Percentiles rank a stretch among this genome's conserved stretches.
Conservation (phyloP, 306 rosid genomes). For the Glycyrrhiza uralensis region DNA sequence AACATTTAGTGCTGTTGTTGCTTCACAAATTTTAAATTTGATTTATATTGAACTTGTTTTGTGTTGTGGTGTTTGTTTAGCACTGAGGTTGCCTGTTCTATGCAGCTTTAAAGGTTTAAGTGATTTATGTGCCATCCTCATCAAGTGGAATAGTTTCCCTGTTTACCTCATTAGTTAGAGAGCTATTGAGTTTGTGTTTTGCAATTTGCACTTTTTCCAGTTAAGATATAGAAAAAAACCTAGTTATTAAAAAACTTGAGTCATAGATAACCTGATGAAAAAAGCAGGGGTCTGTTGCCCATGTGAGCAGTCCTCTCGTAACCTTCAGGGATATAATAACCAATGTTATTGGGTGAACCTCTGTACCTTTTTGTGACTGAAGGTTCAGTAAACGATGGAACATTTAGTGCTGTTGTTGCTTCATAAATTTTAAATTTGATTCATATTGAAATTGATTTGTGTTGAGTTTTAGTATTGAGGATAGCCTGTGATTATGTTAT, state of each 20-base stretch:
- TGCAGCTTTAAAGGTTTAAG: too few relatives aligned
- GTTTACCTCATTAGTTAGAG: too few relatives aligned
- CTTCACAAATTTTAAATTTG: too few relatives aligned
- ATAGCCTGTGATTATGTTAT: too few relatives aligned
- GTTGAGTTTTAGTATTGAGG: too few relatives aligned
- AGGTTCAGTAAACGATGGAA: slow-evolving; percentile 80
- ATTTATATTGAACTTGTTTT: neutral
- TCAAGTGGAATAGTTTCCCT: too few relatives aligned
- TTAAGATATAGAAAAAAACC: neutral
- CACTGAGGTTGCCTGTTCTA: too few relatives aligned
- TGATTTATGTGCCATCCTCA: too few relatives aligned
- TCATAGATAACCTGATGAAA: slow-evolving; percentile 31
- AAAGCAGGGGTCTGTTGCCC: slow-evolving; percentile 50
- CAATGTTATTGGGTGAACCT: slow-evolving; percentile 85
- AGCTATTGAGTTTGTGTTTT: neutral
- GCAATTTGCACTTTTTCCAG: neutral
- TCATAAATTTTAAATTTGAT: too few relatives aligned
- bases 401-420: neutral
- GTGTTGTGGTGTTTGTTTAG: too few relatives aligned
- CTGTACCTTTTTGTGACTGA: slow-evolving; percentile 31
- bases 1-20: slow-evolving; percentile 16
- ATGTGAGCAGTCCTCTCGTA: slow-evolving; percentile 47
- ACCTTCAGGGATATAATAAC: slow-evolving; percentile 46
- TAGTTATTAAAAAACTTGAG: neutral
- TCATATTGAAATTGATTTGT: too few relatives aligned